Conservation (phyloP, 805 yeast genomes). For the Schizosaccharomyces japonicus region DNA sequence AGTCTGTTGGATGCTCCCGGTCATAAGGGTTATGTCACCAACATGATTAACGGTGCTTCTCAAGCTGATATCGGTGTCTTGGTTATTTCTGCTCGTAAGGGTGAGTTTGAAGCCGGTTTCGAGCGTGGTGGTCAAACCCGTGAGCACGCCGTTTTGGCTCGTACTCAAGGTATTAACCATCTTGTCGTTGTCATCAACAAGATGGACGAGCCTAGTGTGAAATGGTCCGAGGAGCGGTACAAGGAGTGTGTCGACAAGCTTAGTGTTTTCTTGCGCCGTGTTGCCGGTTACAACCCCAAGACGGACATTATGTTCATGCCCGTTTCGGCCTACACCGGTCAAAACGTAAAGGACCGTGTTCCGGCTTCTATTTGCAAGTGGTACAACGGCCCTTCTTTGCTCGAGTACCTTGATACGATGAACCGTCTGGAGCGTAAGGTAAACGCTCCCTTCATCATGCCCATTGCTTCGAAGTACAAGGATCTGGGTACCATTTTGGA, state of each 20-base stretch:
- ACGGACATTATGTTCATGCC: slow-evolving; percentile 85
- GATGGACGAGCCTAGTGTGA: slow-evolving; percentile 96
- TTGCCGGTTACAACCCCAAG: slow-evolving; percentile 66
- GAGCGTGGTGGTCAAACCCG: slow-evolving; percentile 98
- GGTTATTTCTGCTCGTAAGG: slow-evolving; percentile 94
- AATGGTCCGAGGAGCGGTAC: slow-evolving; percentile 88
- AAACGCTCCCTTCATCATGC: slow-evolving; percentile 93
- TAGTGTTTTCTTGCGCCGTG: slow-evolving; percentile 44
- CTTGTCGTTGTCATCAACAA: slow-evolving; percentile 80
- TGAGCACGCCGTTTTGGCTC: slow-evolving; percentile 85
- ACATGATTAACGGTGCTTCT: slow-evolving; percentile 99
- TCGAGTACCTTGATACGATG: slow-evolving; percentile 73
- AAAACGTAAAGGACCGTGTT: slow-evolving; percentile 77
- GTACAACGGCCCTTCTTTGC: slow-evolving; percentile 79
- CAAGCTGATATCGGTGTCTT: slow-evolving; percentile 97
- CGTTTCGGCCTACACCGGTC: slow-evolving; percentile 93
- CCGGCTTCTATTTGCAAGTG: slow-evolving; percentile 54
- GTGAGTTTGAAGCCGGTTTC: slow-evolving; percentile 97
- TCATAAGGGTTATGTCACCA: slow-evolving; percentile 94
- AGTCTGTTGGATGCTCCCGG: slow-evolving; percentile 98
- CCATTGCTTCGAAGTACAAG: slow-evolving; percentile 80
- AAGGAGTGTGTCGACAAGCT: slow-evolving; percentile 82
- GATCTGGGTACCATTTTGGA: slow-evolving; percentile 94
- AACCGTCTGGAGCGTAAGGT: slow-evolving; percentile 61
- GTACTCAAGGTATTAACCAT: slow-evolving; percentile 71